phyloP scores from a whole-genome alignment of 2,329 filamentous ascomycete species.

The Colletotrichum acutatum region DNA sequence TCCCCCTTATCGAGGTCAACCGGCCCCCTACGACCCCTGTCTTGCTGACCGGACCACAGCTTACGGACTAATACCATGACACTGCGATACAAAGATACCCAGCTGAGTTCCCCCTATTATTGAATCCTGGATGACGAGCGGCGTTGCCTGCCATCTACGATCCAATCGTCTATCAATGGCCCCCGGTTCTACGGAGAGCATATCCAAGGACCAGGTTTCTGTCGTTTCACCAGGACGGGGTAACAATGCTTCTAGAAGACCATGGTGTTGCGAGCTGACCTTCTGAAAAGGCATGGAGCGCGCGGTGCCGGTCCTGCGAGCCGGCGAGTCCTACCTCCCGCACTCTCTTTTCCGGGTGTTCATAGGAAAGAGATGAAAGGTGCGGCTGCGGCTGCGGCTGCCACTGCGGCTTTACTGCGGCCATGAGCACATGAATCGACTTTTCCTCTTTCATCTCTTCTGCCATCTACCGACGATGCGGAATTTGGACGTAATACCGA shows the following conservation, averaged over 20 bases:
- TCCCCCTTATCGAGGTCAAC: slow-evolving; percentile 2
- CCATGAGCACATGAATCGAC: slow-evolving; percentile 4
- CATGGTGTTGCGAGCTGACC: slow-evolving; percentile 9
- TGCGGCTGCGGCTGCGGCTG: neutral
- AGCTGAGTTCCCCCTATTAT: neutral
- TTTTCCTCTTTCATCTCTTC: slow-evolving; percentile 22
- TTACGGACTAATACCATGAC: neutral
- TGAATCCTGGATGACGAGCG: slow-evolving; percentile 7
- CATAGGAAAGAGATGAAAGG: neutral
- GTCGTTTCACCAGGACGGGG: slow-evolving; percentile 19
- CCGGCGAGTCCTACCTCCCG: slow-evolving; percentile 10
- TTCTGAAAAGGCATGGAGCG: neutral
- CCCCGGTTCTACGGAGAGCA: slow-evolving; percentile 1
- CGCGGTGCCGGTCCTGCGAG: slow-evolving; percentile 8
- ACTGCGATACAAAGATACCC: slow-evolving; percentile 19
- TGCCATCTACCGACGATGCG: slow-evolving; percentile 20
- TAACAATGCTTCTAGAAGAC: slow-evolving; percentile 34
- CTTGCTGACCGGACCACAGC: neutral
- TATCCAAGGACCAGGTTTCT: slow-evolving; percentile 11
- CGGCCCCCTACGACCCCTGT: slow-evolving; percentile 4
- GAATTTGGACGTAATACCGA: slow-evolving; percentile 26
- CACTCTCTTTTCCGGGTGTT: neutral
- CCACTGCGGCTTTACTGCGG: slow-evolving; percentile 21
- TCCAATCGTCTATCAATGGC: neutral
- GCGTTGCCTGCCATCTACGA: slow-evolving; percentile 18